phyloP scores from a whole-genome alignment of 2,329 filamentous ascomycete species.

The Verticillium klebahnii region DNA sequence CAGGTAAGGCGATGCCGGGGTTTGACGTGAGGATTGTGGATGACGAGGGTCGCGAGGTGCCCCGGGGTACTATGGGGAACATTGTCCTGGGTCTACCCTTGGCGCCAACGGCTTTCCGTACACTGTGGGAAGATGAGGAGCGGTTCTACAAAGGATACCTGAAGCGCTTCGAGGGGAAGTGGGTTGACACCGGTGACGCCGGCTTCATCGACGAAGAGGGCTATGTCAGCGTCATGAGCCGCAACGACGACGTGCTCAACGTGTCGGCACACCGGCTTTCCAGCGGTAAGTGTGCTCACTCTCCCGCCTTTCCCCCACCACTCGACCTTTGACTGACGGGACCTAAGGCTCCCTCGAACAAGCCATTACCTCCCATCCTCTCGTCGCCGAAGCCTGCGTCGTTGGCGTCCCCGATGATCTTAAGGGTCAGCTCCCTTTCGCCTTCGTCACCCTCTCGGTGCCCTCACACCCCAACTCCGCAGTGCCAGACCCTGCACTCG shows the following conservation, averaged over 20 bases:
- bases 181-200: conserved; percentile 89
- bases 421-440: conserved; percentile 90
- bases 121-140: conserved; percentile 79
- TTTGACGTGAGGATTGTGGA: conserved; percentile 85
- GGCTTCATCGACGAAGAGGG: conserved; percentile 77
- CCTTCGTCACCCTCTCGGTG: conserved; percentile 62
- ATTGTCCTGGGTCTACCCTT: conserved; percentile 81
- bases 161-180: conserved; percentile 73
- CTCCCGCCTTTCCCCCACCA: neutral
- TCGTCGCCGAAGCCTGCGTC: conserved; percentile 79
- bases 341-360: conserved; percentile 79
- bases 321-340: neutral
- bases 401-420: conserved; percentile 79
- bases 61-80: conserved; percentile 78
- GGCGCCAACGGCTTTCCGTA: conserved; percentile 81
- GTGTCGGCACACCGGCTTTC: conserved; percentile 91
- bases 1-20: conserved; percentile 86
- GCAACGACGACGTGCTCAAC: conserved; percentile 85
- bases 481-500: conserved; percentile 38
- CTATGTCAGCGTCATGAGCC: conserved; percentile 60
- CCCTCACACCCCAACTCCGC: conserved; percentile 46
- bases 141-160: conserved; percentile 84
- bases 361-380: conserved; percentile 75
- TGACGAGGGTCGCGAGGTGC: conserved; percentile 69
- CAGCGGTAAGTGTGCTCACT: conserved; percentile 55